Evolutionary conservation across 2,329 filamentous ascomycete genomes (phyloP), one percentile per base, ranked within the genome.

Genomic region (Penicillium sp.): DNA sequence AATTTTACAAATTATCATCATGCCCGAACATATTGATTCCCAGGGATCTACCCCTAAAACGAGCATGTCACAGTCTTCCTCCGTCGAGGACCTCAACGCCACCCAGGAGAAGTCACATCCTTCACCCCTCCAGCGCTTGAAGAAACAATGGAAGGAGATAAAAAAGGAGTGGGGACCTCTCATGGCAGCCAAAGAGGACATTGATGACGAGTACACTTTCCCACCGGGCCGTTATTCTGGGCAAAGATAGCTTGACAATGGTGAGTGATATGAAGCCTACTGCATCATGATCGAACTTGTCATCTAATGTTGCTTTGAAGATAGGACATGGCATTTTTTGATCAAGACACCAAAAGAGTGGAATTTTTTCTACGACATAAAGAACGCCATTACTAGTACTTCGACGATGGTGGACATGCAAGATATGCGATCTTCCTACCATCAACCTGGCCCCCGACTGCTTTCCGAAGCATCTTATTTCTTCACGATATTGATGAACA

Each of bases 161-260:
- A 53, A 58, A 36, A 56, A 60, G 35, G 55, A 58, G 25, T 62
- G 60, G 60, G 59, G 56, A 8, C 60, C 60, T 14, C 52, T 61
- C 16, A 60, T 65, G 59, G 55, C 57, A 10, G 63, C 63, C 14
- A 65, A 61, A 38, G 55, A 59, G 17, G 36, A 50, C 22, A 41
- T 58, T n/a, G 40, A 64, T n/a, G 61, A 63, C 25, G 58, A 63
- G 16, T 64, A 66, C 44, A 64, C 61, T 28, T 65, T 66, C 50
- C 56, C 61, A 40, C 45, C 53, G 11, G 56, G 60, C 16, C 56
- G 58, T 31, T 61, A 57, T 52, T 59, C 56, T 3, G 61, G 63
- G 1, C 61, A 65, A 38, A 59, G 46, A 37, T 36, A 50, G n/a
- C 25, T 28, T 19, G 35, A 10, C 31, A 40, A 51, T 30, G 19